Conservation (phyloP, 257 asterid genomes). For the Petrea volubilis region DNA sequence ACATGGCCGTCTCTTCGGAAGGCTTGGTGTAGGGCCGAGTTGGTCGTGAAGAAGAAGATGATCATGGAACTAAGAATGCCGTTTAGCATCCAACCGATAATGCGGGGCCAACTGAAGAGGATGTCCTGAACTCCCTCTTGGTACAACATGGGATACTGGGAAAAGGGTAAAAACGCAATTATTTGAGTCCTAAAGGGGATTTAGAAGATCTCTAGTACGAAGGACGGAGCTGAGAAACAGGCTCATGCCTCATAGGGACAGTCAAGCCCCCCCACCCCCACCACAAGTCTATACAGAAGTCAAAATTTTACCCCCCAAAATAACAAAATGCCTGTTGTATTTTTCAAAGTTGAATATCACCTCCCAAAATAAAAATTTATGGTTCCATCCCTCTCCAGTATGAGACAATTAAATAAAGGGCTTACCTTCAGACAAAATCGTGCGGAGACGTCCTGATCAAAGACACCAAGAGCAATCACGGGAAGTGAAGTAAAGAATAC, state of each 20-base stretch:
- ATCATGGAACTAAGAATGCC: slow-evolving; percentile 72
- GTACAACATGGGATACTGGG: slow-evolving; percentile 74
- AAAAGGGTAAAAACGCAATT: background rate
- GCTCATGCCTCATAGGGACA: no score
- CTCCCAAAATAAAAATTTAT: no score
- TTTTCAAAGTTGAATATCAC: no score
- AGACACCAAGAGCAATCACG: slow-evolving; percentile 91
- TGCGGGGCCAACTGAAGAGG: slow-evolving; percentile 87
- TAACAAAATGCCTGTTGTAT: no score
- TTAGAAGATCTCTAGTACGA: background rate
- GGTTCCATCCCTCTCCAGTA: background rate
- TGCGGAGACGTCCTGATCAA: slow-evolving; percentile 92
- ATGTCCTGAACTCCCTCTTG: slow-evolving; percentile 71
- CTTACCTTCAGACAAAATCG: slow-evolving; percentile 77
- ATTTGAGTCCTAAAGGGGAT: background rate
- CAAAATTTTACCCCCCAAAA: no score
- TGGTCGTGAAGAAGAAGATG: slow-evolving; percentile 75
- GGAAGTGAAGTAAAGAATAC: slow-evolving; percentile 97
- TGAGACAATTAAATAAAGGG: background rate
- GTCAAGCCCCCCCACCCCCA: no score
- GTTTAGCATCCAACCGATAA: slow-evolving; percentile 91
- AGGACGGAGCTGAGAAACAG: no score
- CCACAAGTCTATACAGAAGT: no score
- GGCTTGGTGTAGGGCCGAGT: slow-evolving; percentile 52
- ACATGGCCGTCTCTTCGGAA: slow-evolving; percentile 73